A percentile compares a stretch with the other conserved stretches of the same genome.
Conservation (phyloP, 148 eudicot species). For the Salicornia ramosissima region DNA sequence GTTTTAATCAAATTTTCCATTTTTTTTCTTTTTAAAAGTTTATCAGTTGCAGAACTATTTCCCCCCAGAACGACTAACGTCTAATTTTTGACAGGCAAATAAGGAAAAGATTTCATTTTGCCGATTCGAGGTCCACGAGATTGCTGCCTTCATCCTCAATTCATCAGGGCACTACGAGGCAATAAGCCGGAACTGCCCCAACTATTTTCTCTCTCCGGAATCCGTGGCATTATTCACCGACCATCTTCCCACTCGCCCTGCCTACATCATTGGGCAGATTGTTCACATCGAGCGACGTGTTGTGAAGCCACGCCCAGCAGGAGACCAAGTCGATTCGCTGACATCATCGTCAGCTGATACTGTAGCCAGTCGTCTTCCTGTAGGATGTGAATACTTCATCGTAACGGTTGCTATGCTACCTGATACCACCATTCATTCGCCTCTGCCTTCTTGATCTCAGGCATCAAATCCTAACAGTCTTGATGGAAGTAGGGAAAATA, state of each 20-base stretch:
- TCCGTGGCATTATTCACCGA: constrained; percentile 85
- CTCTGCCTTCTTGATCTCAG: constrained; percentile 76
- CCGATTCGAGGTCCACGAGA: constrained; percentile 78
- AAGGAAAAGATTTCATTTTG: constrained; percentile 88
- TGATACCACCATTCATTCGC: constrained; percentile 57
- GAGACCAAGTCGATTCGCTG: constrained; percentile 27
- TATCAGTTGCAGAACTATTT: too few relatives aligned
- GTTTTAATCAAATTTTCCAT: too few relatives aligned
- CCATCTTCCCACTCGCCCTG: constrained; percentile 63
- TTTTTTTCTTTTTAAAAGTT: too few relatives aligned
- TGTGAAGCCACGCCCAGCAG: constrained; percentile 42
- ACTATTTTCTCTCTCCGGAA: constrained; percentile 81
- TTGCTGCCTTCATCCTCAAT: constrained; percentile 88
- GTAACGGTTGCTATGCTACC: constrained; percentile 95
- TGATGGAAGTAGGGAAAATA: constrained; percentile 60
- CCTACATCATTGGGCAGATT: constrained; percentile 78
- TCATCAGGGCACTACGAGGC: constrained; percentile 84
- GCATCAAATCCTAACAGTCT: constrained; percentile 36
- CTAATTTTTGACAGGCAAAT: constrained; percentile 52
- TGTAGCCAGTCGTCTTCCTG: constrained; percentile 40
- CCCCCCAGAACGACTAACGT: neutral
- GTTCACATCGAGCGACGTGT: constrained; percentile 78
- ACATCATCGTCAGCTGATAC: constrained; percentile 32
- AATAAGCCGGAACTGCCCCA: constrained; percentile 64
- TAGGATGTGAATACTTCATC: constrained; percentile 74